Percentiles rank a stretch among this genome's conserved stretches.
Evolutionary conservation across 768 basidiomycete genomes (phyloP).

Genomic region (Macrolepiota fuliginosa): DNA sequence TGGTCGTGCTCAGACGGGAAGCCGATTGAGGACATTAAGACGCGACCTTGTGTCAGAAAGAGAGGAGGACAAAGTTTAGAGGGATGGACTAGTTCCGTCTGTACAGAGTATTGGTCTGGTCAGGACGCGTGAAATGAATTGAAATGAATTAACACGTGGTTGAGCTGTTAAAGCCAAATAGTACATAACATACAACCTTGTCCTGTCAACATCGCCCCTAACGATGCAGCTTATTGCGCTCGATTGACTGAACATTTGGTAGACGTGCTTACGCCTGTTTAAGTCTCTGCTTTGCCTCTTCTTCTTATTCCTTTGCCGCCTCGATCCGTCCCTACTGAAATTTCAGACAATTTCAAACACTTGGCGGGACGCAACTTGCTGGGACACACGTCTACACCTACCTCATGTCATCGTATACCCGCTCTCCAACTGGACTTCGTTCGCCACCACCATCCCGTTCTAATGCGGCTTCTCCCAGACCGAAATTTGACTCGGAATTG

Average conservation of each 20-base stretch:
- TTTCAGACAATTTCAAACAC: too few relatives aligned
- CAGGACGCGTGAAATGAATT: not conserved
- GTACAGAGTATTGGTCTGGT: not conserved
- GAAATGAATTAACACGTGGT: not conserved
- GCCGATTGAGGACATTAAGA: constrained; percentile 54
- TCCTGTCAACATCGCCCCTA: not conserved
- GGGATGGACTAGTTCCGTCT: not conserved
- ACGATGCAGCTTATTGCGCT: not conserved
- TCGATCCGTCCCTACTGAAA: not conserved
- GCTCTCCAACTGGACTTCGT: constrained; percentile 44
- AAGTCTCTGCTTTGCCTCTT: not conserved
- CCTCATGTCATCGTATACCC: constrained; percentile 11
- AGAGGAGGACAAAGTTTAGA: not conserved
- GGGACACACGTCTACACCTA: constrained; percentile 17
- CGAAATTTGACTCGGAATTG: constrained; percentile 70
- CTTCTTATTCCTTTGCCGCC: not conserved
- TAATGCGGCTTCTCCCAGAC: constrained; percentile 51
- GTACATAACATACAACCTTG: constrained; percentile 8
- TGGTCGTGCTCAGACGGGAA: constrained; percentile 43
- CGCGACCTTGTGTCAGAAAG: not conserved
- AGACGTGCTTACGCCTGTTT: not conserved
- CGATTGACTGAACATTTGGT: not conserved
- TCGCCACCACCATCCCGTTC: constrained; percentile 65
- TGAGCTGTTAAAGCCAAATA: not conserved
- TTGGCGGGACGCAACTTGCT: too few relatives aligned